A percentile compares a stretch with the other conserved stretches of the same genome.
Evolutionary conservation across 2,329 filamentous ascomycete genomes (phyloP).

Genomic region (Ophiobolus disseminans): DNA sequence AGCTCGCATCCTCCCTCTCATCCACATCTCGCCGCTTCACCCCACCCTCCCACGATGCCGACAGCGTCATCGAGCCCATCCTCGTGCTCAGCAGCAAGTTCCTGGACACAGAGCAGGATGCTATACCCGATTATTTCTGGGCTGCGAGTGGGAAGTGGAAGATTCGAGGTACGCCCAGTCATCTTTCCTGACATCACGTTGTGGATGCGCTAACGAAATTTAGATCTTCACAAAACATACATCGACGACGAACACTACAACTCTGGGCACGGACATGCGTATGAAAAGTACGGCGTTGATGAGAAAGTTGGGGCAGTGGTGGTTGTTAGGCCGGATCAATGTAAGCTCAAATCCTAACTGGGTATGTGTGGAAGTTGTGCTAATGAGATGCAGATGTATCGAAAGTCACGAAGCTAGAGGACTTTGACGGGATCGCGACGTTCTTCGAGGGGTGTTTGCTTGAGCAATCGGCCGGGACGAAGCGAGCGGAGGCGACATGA

Average conservation of each 20-base stretch:
- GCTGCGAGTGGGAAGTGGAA: slow-evolving; percentile 63
- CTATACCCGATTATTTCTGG: slow-evolving; percentile 64
- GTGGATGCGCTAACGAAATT: neutral
- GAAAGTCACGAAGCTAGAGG: slow-evolving; percentile 31
- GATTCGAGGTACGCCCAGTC: slow-evolving; percentile 59
- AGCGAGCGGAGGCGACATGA: neutral
- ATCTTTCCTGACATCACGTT: neutral
- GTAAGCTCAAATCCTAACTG: slow-evolving; percentile 4
- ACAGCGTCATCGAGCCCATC: slow-evolving; percentile 65
- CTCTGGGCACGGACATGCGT: slow-evolving; percentile 64
- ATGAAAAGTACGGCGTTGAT: slow-evolving; percentile 63
- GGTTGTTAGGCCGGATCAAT: slow-evolving; percentile 66
- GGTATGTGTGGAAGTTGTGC: neutral
- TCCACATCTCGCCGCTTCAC: slow-evolving; percentile 54
- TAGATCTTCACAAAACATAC: slow-evolving; percentile 66
- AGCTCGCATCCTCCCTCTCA: slow-evolving; percentile 32
- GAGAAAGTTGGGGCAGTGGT: slow-evolving; percentile 48
- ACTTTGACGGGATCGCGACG: slow-evolving; percentile 21
- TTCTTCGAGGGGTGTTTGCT: slow-evolving; percentile 35
- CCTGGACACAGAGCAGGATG: slow-evolving; percentile 56
- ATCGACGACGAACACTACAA: slow-evolving; percentile 66
- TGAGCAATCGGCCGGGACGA: neutral
- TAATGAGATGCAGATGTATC: slow-evolving; percentile 35
- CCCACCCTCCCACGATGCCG: slow-evolving; percentile 52
- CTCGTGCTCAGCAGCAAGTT: slow-evolving; percentile 62